Evolutionary conservation across 805 yeast genomes (phyloP).

Genomic region (Wickerhamomyces sydowiorum): DNA sequence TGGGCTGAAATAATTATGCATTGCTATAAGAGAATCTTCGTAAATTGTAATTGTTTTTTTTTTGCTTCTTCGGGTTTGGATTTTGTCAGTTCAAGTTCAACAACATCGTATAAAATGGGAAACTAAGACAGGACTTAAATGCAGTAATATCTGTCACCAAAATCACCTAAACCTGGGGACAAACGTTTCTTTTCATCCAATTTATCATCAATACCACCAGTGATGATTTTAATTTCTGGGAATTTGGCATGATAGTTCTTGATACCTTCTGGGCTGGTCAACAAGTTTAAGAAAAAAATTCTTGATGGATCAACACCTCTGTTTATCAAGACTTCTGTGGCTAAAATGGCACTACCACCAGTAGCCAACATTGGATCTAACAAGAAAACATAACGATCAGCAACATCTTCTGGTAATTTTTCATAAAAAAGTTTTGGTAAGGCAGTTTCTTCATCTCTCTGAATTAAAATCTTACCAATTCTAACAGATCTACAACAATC

Average conservation of each 20-base stretch:
- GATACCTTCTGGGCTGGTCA: conserved; percentile 95
- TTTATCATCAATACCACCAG: conserved; percentile 89
- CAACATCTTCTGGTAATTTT: conserved; percentile 89
- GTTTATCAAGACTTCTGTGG: conserved; percentile 80
- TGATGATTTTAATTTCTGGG: conserved; percentile 83
- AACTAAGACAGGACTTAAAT: conserved; percentile 34
- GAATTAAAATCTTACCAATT: conserved; percentile 93
- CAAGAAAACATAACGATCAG: conserved; percentile 81
- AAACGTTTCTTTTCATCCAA: conserved; percentile 82
- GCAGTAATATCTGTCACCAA: conserved; percentile 97
- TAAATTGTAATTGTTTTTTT: not conserved
- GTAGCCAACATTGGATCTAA: conserved; percentile 98
- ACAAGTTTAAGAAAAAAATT: conserved; percentile 82
- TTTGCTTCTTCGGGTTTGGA: too few relatives aligned
- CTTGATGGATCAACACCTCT: conserved; percentile 87
- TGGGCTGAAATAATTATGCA: conserved; percentile 1
- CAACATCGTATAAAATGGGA: too few relatives aligned
- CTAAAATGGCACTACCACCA: conserved; percentile 98
- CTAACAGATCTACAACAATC: conserved; percentile 96
- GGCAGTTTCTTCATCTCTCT: conserved; percentile 97
- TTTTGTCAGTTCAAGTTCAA: not conserved
- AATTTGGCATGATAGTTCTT: conserved; percentile 66
- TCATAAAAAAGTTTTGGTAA: conserved; percentile 87
- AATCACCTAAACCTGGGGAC: conserved; percentile 95
- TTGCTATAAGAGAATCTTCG: not conserved